A percentile compares a stretch with the other conserved stretches of the same genome.
Conservation (phyloP, 768 basidiomycete species). For the Pleurotus tuber-regium region DNA sequence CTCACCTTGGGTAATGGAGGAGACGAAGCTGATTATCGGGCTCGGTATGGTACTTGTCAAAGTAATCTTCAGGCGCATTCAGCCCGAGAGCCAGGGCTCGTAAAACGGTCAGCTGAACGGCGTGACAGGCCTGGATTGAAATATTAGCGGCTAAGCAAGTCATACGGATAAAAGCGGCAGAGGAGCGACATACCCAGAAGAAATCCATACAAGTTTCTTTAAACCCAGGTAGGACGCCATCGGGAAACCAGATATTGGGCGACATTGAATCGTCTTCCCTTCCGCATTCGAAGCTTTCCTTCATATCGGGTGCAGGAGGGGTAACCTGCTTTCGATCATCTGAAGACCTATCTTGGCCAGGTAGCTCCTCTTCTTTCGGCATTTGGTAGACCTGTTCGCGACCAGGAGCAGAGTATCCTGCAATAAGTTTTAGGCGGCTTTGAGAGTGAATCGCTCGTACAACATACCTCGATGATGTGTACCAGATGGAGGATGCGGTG, state of each 20-base stretch:
- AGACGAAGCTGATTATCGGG: slow-evolving; percentile 55
- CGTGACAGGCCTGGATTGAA: slow-evolving; percentile 34
- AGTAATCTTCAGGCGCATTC: slow-evolving; percentile 39
- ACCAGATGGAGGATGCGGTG: slow-evolving; percentile 44
- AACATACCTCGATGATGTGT: slow-evolving; percentile 40
- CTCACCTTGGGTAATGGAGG: slow-evolving; percentile 50
- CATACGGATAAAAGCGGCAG: slow-evolving; percentile 17
- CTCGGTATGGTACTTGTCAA: slow-evolving; percentile 37
- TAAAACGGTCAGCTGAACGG: slow-evolving; percentile 41
- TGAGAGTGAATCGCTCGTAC: slow-evolving; percentile 19
- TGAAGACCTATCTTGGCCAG: too few species aligned
- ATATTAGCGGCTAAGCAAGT: neutral
- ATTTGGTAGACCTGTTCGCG: slow-evolving; percentile 35
- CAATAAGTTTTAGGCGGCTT: slow-evolving; percentile 10
- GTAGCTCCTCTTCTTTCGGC: slow-evolving; percentile 19
- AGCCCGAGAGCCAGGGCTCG: slow-evolving; percentile 49
- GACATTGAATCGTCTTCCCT: slow-evolving; percentile 40
- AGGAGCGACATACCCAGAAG: slow-evolving; percentile 38
- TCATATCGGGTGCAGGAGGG: slow-evolving; percentile 34
- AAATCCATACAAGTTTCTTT: slow-evolving; percentile 50
- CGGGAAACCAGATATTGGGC: slow-evolving; percentile 61
- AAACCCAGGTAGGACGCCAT: slow-evolving; percentile 50
- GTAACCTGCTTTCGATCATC: slow-evolving; percentile 26
- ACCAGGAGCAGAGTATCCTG: slow-evolving; percentile 39
- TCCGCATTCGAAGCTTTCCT: slow-evolving; percentile 57